Base-by-base conservation (phyloP, 2,329 filamentous ascomycete species). In the Fusarium annulatum region DNA sequence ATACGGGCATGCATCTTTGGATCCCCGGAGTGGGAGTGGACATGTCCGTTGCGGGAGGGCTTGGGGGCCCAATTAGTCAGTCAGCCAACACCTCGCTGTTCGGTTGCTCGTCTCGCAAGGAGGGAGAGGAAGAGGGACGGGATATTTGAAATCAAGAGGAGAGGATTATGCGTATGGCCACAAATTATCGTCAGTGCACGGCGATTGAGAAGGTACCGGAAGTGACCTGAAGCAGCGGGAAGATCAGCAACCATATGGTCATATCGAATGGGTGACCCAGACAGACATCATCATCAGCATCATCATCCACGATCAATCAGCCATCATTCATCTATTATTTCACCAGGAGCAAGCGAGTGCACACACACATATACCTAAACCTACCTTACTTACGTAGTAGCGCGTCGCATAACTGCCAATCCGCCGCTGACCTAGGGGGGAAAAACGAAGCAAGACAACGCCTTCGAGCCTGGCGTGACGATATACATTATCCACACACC, bases 281-380 rank as follows among this genome's bases (percentile, higher is more conserved):
- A 51, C 65, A 49, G 46, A 33, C 28, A 51, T 33, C 46, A 49
- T 49, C 46, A 68, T 69, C 63, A 67, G 58, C 66, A 71, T 52
- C 71, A 74, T 74, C 72, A 74, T 73, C 60, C 68, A 74, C 69
- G 63, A 67, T 71, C 52, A 56, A 71, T 61, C 55, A 73, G 56
- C 43, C 71, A 73, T 70, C 65, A 61, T 58, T 52, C 52, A 73
- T 60, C 34, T n/a, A 16, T 28, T 26, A 52, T 10, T n/a, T 23
- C 49, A 26, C 15, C 39, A 70, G 43, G 61, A 71, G 28, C 46
- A 61, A 73, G 61, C 39, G 52, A 48, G 45, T 30, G 26, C 28
- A 34, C 21, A 14, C 49, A 71, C 52, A 67, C 52, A 43, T n/a
- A 43, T 43, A 43, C 45, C 26, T 21, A 21, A 9, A 21, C 45